These are phyloP conservation scores for Cystofilobasidium macerans DNA, from an alignment of 768 basidiomycete genomes.

Conservation along the genomic window DNA sequence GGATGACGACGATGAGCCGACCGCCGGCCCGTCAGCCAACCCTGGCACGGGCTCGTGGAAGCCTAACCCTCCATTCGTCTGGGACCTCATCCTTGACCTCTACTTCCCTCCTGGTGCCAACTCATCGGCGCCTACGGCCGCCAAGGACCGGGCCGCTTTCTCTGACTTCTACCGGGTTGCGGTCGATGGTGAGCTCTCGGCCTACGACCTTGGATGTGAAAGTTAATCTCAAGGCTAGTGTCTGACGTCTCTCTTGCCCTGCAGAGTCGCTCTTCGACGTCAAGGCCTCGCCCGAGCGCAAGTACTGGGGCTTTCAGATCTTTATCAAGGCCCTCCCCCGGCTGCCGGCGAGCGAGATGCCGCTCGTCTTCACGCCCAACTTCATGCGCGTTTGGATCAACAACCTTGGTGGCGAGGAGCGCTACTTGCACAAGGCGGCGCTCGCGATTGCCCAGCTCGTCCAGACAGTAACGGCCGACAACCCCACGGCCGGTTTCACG, in stretches of 20 bases:
- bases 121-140: slow-evolving; percentile 38
- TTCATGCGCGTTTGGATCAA: slow-evolving; percentile 97
- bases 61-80: slow-evolving; percentile 82
- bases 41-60: slow-evolving; percentile 54
- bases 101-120: slow-evolving; percentile 46
- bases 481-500: slow-evolving; percentile 71
- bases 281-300: slow-evolving; percentile 72
- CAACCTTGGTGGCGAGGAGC: slow-evolving; percentile 75
- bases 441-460: slow-evolving; percentile 66
- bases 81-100: slow-evolving; percentile 69
- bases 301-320: slow-evolving; percentile 92
- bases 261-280: slow-evolving; percentile 76
- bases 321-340: slow-evolving; percentile 68
- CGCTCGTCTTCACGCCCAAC: slow-evolving; percentile 84
- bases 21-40: slow-evolving; percentile 30
- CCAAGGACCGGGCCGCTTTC: slow-evolving; percentile 51
- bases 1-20: slow-evolving; percentile 44
- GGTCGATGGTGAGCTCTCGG: slow-evolving; percentile 64
- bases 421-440: slow-evolving; percentile 81
- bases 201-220: not conserved
- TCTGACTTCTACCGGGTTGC: slow-evolving; percentile 82
- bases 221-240: not conserved
- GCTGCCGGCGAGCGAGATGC: slow-evolving; percentile 54
- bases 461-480: slow-evolving; percentile 58
- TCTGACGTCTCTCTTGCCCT: not conserved